These are phyloP conservation scores for Hirsutella thompsonii DNA, from an alignment of 2,329 filamentous ascomycete genomes.

Conservation along the genomic window DNA sequence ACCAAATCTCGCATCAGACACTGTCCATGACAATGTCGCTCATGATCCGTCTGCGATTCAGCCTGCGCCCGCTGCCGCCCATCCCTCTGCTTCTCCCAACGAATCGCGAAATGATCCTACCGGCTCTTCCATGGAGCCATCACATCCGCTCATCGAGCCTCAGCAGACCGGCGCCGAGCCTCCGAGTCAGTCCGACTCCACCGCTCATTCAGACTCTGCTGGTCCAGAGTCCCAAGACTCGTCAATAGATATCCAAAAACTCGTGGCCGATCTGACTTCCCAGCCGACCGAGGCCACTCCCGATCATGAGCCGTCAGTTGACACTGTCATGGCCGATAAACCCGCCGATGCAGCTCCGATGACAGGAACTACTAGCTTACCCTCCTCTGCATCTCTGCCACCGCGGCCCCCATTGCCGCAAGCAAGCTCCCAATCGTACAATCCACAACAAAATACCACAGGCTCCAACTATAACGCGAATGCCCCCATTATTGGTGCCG, in stretches of 20 bases:
- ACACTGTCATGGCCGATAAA: constrained; percentile 12
- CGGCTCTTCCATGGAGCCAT: constrained; percentile 5
- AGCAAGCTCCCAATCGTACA: constrained; percentile 21
- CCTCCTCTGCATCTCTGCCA: constrained; percentile 30
- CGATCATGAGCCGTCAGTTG: constrained; percentile 14
- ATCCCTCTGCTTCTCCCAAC: constrained; percentile 10
- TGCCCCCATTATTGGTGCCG: constrained; percentile 11
- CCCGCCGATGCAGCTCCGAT: constrained; percentile 16
- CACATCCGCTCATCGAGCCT: constrained; percentile 10
- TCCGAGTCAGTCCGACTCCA: no score
- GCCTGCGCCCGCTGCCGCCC: constrained; percentile 6
- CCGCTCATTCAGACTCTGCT: no score
- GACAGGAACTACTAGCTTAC: constrained; percentile 18
- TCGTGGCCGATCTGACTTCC: constrained; percentile 27
- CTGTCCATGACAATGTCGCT: constrained; percentile 14
- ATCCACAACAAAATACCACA: constrained; percentile 22
- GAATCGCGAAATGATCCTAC: constrained; percentile 13
- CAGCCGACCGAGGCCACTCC: constrained; percentile 17
- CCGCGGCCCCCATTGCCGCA: constrained; percentile 30
- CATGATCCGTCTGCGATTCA: constrained; percentile 17
- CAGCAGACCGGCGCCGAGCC: constrained; percentile 13
- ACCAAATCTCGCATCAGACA: constrained; percentile 16
- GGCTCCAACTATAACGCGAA: constrained; percentile 17
- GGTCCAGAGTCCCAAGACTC: constrained; percentile 18
- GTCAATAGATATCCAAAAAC: constrained; percentile 24